These are phyloP conservation scores for Boletus barrowsii DNA, from an alignment of 768 basidiomycete species.

Conservation along the genomic window DNA sequence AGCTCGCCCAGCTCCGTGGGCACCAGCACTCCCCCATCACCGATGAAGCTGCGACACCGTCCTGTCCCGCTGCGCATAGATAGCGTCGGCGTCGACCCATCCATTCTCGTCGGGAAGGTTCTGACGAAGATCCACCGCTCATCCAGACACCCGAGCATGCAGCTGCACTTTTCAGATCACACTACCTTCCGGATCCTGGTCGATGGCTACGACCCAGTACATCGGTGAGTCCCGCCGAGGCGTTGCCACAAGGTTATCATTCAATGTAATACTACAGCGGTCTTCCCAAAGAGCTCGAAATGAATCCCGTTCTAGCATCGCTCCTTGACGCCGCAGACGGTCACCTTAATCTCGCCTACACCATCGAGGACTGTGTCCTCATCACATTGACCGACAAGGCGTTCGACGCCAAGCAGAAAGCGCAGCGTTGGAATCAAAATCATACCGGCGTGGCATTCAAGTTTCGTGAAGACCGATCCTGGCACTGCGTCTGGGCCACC, in stretches of 20 bases:
- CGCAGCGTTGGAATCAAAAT: conserved; percentile 35
- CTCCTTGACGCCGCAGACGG: conserved; percentile 41
- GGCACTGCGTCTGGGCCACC: conserved; percentile 68
- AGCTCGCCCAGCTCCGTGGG: conserved; percentile 9
- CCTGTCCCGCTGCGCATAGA: conserved; percentile 36
- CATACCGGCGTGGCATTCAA: conserved; percentile 50
- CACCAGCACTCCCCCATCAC: conserved; percentile 20
- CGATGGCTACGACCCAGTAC: conserved; percentile 58
- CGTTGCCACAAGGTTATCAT: background rate
- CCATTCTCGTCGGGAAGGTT: conserved; percentile 42
- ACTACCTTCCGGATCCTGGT: conserved; percentile 50
- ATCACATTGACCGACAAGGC: conserved; percentile 59
- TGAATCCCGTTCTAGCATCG: conserved; percentile 39
- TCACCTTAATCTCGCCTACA: conserved; percentile 34
- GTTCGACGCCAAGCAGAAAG: conserved; percentile 39
- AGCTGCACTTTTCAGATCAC: conserved; percentile 45
- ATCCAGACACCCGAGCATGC: conserved; percentile 42
- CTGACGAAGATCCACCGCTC: conserved; percentile 41
- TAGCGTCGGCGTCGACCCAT: conserved; percentile 38
- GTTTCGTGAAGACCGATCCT: conserved; percentile 44
- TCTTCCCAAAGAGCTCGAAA: conserved; percentile 59
- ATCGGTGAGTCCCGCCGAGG: conserved; percentile 31
- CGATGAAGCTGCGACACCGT: conserved; percentile 27
- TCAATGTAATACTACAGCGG: conserved; percentile 30
- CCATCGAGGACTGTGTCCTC: conserved; percentile 51